These are phyloP conservation scores for Dioscorea dumetorum DNA, from an alignment of 106 monocot genomes.

Conservation along the genomic window DNA sequence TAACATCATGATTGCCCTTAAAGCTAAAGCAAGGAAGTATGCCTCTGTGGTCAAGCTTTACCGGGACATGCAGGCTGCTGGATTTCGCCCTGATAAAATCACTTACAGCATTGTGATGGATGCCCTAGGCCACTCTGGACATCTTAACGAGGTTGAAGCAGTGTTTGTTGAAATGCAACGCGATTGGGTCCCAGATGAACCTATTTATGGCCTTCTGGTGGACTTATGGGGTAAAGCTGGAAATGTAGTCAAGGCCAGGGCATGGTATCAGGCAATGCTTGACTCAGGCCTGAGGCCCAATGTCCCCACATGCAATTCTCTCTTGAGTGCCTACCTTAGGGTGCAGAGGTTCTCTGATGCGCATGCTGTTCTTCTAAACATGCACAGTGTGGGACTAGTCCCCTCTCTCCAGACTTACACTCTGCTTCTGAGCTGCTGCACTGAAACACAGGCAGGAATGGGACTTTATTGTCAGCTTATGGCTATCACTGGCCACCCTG, in stretches of 20 bases:
- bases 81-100: conserved; percentile 86
- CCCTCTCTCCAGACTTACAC: conserved; percentile 95
- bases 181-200: conserved; percentile 87
- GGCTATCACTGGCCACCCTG: conserved; percentile 86
- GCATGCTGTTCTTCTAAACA: conserved; percentile 48
- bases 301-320: conserved; percentile 87
- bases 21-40: conserved; percentile 92
- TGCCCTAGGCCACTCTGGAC: conserved; percentile 71
- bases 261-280: conserved; percentile 83
- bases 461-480: conserved; percentile 53
- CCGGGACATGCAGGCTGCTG: conserved; percentile 78
- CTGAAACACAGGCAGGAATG: conserved; percentile 37
- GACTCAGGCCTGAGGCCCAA: conserved; percentile 72
- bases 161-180: conserved; percentile 74
- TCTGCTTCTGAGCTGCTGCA: conserved; percentile 76
- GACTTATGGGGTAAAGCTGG: conserved; percentile 98
- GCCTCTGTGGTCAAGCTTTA: conserved; percentile 62
- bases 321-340: conserved; percentile 78
- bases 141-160: conserved; percentile 65
- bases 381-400: conserved; percentile 51
- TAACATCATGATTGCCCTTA: conserved; percentile 91
- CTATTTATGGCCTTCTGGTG: conserved; percentile 81
- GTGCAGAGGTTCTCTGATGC: conserved; percentile 60
- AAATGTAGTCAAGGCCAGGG: conserved; percentile 62
- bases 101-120: conserved; percentile 96